Evolutionary conservation across 371 early-diverging fungal species (phyloP).

Genomic region (Lichtheimia corymbifera): DNA sequence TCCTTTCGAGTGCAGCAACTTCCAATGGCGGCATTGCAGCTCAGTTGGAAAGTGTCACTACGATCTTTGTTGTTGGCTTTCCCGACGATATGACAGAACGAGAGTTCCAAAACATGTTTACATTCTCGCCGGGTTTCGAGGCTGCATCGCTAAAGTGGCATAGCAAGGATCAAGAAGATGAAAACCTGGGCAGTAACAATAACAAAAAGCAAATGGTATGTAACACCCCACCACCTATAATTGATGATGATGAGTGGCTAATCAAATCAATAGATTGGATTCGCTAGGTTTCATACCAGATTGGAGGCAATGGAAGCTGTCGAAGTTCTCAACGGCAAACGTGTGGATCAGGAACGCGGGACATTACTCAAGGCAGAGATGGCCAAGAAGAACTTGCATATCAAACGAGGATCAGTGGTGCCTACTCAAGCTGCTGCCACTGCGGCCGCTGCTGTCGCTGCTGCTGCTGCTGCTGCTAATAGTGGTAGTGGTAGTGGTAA

Average conservation of each 20-base stretch:
- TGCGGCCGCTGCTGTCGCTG: conserved; percentile 4
- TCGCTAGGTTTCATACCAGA: conserved; percentile 41
- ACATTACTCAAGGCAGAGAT: conserved; percentile 42
- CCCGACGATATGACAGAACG: conserved; percentile 96
- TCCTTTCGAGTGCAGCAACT: conserved; percentile 8
- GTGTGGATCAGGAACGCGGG: conserved; percentile 40
- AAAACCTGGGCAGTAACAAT: conserved; percentile 20
- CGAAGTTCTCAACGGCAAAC: conserved; percentile 35
- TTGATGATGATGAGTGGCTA: too few relatives aligned
- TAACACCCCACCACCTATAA: too few relatives aligned
- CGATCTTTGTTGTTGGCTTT: conserved; percentile 97
- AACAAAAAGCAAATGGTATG: conserved; percentile 87
- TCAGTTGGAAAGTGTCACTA: conserved; percentile 69
- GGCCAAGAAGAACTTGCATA: conserved; percentile 52
- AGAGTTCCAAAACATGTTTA: conserved; percentile 98
- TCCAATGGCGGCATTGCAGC: background rate
- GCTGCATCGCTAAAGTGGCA: conserved; percentile 91
- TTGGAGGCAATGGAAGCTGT: conserved; percentile 37
- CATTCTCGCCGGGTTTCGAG: conserved; percentile 92
- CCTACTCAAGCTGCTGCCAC: conserved; percentile 7
- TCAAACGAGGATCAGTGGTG: conserved; percentile 29
- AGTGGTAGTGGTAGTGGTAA: background rate
- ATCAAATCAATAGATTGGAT: conserved; percentile 35
- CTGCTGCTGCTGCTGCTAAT: conserved; percentile 4
- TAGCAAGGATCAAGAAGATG: conserved; percentile 56